Percentiles rank a stretch among this genome's conserved stretches.
Evolutionary conservation across 2,329 filamentous ascomycete species (phyloP).

Genomic region (Proliferodiscus dingleyae): DNA sequence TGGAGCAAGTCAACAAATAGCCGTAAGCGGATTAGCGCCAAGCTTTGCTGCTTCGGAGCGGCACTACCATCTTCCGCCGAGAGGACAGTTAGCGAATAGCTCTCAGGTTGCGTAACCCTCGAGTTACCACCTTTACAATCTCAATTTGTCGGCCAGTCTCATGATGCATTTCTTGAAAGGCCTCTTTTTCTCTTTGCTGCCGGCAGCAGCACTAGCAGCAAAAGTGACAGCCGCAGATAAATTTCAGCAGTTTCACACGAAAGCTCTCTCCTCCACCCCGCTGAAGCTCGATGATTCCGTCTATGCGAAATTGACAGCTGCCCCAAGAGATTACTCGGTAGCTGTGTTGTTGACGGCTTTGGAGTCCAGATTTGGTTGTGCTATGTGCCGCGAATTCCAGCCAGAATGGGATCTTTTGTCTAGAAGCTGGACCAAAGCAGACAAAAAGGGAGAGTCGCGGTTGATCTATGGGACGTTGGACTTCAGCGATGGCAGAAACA

Average conservation of each 20-base stretch:
- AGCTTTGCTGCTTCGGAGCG: background rate
- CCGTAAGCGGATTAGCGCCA: background rate
- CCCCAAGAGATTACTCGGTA: constrained; percentile 78
- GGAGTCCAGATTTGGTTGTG: constrained; percentile 77
- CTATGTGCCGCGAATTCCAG: constrained; percentile 84
- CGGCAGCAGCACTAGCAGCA: constrained; percentile 55
- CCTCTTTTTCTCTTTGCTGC: constrained; percentile 58
- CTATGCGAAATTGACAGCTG: constrained; percentile 70
- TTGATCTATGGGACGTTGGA: constrained; percentile 81
- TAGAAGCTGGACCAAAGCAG: constrained; percentile 81
- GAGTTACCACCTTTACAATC: constrained; percentile 3
- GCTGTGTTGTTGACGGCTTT: constrained; percentile 82
- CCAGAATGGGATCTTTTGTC: constrained; percentile 87
- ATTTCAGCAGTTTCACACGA: constrained; percentile 66
- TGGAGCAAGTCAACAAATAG: constrained; percentile 3
- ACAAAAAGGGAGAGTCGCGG: constrained; percentile 67
- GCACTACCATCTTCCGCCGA: background rate
- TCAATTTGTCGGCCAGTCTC: constrained; percentile 17
- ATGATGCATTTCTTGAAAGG: constrained; percentile 66
- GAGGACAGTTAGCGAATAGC: background rate
- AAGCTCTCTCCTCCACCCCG: constrained; percentile 60
- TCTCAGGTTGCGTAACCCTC: background rate
- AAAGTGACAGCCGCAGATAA: constrained; percentile 61
- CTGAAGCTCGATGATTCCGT: constrained; percentile 72
- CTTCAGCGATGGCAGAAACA: constrained; percentile 76